Percentiles rank a stretch among this genome's conserved stretches.
Conservation (phyloP, 2,329 filamentous ascomycete species). For the Conoideocrella luteorostrata region DNA sequence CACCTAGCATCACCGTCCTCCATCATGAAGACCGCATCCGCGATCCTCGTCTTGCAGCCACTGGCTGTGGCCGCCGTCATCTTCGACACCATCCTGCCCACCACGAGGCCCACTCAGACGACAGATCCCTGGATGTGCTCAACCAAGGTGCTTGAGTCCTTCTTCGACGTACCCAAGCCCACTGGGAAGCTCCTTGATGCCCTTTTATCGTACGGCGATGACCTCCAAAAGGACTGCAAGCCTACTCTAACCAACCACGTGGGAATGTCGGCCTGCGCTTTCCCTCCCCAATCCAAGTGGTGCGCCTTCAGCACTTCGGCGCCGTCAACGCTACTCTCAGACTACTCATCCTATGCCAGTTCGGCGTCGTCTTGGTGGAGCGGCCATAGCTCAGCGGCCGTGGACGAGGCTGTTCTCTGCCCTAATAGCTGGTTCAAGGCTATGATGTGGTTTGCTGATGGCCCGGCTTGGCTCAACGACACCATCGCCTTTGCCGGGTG, state of each 20-base stretch:
- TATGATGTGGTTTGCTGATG: not conserved
- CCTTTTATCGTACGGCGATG: not conserved
- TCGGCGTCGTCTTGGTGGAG: not conserved
- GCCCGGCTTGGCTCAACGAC: not conserved
- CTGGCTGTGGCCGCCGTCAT: not conserved
- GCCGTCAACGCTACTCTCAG: not conserved
- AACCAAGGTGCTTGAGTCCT: not conserved
- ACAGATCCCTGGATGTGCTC: not conserved
- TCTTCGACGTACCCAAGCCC: not conserved
- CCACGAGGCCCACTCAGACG: not conserved
- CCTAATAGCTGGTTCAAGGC: not conserved
- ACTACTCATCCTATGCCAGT: not conserved
- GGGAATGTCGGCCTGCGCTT: not conserved
- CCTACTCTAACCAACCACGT: not conserved
- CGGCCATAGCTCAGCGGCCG: not conserved
- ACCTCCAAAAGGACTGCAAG: not conserved
- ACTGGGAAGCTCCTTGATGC: not conserved
- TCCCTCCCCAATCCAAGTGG: not conserved
- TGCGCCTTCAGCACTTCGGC: not conserved
- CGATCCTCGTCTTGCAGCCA: not conserved
- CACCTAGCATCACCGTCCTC: too few species aligned
- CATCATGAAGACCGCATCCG: not conserved
- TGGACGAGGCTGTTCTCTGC: not conserved
- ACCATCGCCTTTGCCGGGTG: not conserved
- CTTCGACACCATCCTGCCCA: not conserved